Conservation (phyloP, 2,329 filamentous ascomycete genomes). For the Pseudopyricularia javanii region DNA sequence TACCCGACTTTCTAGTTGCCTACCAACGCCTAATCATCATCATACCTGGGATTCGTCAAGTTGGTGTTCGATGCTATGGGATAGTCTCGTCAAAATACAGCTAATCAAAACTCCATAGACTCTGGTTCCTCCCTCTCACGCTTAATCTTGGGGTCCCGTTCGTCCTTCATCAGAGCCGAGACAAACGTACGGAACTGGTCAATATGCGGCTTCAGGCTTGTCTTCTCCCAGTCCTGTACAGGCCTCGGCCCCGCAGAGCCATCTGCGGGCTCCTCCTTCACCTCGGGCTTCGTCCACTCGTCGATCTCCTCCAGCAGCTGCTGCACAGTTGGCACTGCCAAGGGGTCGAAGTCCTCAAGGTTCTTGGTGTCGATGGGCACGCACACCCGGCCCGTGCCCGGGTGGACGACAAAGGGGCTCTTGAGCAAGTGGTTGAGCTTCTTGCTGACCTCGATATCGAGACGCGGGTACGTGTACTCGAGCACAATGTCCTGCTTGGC, state of each 20-base stretch:
- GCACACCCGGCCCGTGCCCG: conserved; percentile 85
- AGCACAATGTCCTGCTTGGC: conserved; percentile 93
- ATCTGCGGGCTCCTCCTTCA: conserved; percentile 20
- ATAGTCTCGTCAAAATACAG: not conserved
- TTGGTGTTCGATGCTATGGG: not conserved
- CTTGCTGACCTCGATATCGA: conserved; percentile 95
- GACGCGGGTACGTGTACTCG: conserved; percentile 93
- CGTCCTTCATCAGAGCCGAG: conserved; percentile 64
- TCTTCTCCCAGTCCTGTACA: conserved; percentile 90
- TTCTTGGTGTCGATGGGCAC: conserved; percentile 74
- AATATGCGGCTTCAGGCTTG: conserved; percentile 81
- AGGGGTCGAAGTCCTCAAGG: conserved; percentile 75
- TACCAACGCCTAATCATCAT: not conserved
- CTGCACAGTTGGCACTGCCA: conserved; percentile 80
- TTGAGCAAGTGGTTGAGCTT: conserved; percentile 98
- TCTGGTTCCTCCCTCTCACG: conserved; percentile 38
- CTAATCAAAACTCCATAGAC: conserved; percentile 39
- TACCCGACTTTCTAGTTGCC: not conserved
- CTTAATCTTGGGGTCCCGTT: conserved; percentile 42
- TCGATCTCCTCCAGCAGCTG: conserved; percentile 78
- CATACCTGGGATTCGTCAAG: not conserved
- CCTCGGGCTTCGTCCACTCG: conserved; percentile 48
- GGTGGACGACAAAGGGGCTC: conserved; percentile 91
- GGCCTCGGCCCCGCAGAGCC: conserved; percentile 15
- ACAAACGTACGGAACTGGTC: conserved; percentile 83